Conservation (phyloP, 2,329 filamentous ascomycete species). For the Mycogone perniciosa region DNA sequence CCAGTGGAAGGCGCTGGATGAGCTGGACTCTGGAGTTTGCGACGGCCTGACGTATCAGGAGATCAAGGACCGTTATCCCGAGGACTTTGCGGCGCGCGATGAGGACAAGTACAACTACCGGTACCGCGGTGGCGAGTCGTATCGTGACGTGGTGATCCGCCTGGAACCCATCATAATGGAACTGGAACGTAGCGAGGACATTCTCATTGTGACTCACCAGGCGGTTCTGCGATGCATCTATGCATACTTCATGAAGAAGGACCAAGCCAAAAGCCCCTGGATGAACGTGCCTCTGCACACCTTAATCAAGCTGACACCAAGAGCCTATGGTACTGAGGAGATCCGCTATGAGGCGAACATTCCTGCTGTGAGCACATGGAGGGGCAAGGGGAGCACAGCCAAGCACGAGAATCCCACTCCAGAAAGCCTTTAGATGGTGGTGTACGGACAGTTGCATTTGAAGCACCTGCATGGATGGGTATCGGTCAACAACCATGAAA, state of each 20-base stretch:
- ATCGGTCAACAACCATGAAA: too few species aligned
- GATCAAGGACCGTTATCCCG: conserved; percentile 84
- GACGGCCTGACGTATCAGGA: conserved; percentile 95
- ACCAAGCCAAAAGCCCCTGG: conserved; percentile 90
- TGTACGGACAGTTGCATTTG: not conserved
- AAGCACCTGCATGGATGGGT: too few species aligned
- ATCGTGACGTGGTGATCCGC: conserved; percentile 94
- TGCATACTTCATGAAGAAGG: conserved; percentile 97
- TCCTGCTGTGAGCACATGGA: conserved; percentile 91
- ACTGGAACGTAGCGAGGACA: conserved; percentile 89
- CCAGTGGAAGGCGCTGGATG: conserved; percentile 97
- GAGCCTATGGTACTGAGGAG: conserved; percentile 89
- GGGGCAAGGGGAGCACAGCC: conserved; percentile 86
- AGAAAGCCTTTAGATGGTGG: conserved; percentile 26
- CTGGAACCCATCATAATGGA: conserved; percentile 99
- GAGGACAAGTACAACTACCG: conserved; percentile 99
- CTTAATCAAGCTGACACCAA: conserved; percentile 90
- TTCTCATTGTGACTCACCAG: conserved; percentile 96
- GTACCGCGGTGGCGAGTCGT: conserved; percentile 90
- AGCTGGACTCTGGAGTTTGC: conserved; percentile 93
- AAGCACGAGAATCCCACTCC: conserved; percentile 66
- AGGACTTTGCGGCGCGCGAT: conserved; percentile 91
- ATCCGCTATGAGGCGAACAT: conserved; percentile 85
- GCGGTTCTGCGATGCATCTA: conserved; percentile 96
- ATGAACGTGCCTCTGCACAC: conserved; percentile 97